A percentile compares a stretch with the other conserved stretches of the same genome.
Evolutionary conservation across 768 basidiomycete species (phyloP).

Genomic region (Phanerochaete sordida): DNA sequence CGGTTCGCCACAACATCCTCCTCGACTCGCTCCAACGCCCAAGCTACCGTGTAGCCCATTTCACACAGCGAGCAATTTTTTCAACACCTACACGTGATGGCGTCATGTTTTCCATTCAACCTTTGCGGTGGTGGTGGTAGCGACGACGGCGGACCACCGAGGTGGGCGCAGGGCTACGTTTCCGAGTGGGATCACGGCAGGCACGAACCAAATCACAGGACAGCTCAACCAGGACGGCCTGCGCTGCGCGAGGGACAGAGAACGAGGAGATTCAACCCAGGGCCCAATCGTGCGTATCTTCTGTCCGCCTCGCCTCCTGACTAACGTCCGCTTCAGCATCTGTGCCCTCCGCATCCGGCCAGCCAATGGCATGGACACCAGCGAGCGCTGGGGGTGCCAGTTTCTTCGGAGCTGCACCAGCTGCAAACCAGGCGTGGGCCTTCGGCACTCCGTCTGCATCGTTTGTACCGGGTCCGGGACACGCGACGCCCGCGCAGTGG

Average conservation of each 20-base stretch:
- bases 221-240: not conserved
- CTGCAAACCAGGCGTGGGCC: not conserved
- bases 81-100: not conserved
- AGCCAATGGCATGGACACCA: not conserved
- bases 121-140: not conserved
- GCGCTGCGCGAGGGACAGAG: not conserved
- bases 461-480: not conserved
- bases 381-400: not conserved
- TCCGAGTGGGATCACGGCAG: not conserved
- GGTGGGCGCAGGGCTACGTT: not conserved
- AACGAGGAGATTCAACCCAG: not conserved
- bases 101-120: not conserved
- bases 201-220: not conserved
- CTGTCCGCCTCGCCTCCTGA: not conserved
- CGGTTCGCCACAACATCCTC: not conserved
- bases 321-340: not conserved
- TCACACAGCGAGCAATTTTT: not conserved
- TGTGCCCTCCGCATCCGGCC: not conserved
- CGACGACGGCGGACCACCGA: not conserved
- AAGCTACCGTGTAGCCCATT: not conserved
- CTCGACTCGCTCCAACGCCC: not conserved
- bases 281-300: not conserved
- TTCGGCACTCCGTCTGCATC: not conserved
- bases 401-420: not conserved
- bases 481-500: too few species aligned